These are phyloP conservation scores for Sicyos edulis DNA, from an alignment of 306 rosid genomes.

Conservation along the genomic window DNA sequence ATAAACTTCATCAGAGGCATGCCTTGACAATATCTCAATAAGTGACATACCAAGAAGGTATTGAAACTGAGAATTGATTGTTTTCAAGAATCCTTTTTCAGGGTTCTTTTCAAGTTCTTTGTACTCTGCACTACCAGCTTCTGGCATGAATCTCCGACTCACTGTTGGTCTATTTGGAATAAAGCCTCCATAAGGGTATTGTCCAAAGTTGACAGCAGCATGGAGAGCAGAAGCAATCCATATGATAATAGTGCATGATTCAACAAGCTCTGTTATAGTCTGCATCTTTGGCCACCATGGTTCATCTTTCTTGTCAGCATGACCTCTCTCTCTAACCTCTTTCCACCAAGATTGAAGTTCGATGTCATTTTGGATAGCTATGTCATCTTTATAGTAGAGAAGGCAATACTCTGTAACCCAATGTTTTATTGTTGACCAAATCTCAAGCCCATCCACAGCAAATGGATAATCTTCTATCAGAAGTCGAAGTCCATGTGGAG, in stretches of 20 bases:
- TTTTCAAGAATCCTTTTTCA: conserved; percentile 55
- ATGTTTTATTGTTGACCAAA: too few relatives aligned
- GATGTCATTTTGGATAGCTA: too few relatives aligned
- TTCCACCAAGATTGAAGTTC: too few relatives aligned
- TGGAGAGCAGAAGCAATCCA: conserved; percentile 72
- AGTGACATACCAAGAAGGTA: conserved; percentile 51
- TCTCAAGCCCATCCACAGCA: too few relatives aligned
- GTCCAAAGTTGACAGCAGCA: too few relatives aligned
- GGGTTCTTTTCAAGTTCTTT: conserved; percentile 45
- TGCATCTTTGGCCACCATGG: conserved; percentile 47
- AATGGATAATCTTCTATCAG: too few relatives aligned
- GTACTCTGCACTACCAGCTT: conserved; percentile 42
- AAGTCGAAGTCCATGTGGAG: too few relatives aligned
- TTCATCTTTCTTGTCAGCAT: too few relatives aligned
- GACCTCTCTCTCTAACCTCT: too few relatives aligned
- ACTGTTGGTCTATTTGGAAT: conserved; percentile 52
- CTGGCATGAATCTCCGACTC: conserved; percentile 49
- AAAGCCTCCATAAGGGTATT: conserved; percentile 63
- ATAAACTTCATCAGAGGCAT: conserved; percentile 70
- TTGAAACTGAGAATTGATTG: conserved; percentile 46
- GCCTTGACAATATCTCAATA: conserved; percentile 60
- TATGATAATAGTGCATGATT: conserved; percentile 51
- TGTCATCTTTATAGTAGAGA: too few relatives aligned
- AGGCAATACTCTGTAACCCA: too few relatives aligned
- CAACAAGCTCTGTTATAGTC: conserved; percentile 38